Conservation (phyloP, 495 filamentous ascomycete species). For the Penicillium canariense region DNA sequence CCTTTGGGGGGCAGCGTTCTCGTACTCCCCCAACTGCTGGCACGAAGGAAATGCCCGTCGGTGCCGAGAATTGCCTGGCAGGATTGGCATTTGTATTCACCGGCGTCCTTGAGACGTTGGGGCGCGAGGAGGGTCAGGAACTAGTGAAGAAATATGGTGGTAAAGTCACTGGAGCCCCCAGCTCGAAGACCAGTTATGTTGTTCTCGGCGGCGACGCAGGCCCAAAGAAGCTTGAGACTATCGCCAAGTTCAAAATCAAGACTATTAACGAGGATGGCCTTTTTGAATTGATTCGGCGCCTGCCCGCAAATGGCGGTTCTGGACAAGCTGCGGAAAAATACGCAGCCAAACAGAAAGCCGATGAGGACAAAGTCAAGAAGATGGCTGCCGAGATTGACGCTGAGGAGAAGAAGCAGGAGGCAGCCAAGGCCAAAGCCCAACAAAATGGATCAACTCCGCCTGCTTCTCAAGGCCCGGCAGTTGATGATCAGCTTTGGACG, state of each 20-base stretch:
- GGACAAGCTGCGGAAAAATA: constrained; percentile 82
- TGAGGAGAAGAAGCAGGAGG: constrained; percentile 53
- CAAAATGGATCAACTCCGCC: constrained; percentile 17
- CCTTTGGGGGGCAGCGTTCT: constrained; percentile 57
- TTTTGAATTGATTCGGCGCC: constrained; percentile 76
- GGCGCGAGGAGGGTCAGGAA: constrained; percentile 79
- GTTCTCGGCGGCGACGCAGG: constrained; percentile 89
- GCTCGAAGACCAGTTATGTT: constrained; percentile 89
- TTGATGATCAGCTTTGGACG: constrained; percentile 81
- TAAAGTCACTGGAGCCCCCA: constrained; percentile 81
- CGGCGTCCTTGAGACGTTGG: constrained; percentile 73
- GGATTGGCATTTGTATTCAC: constrained; percentile 99
- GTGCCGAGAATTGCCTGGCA: constrained; percentile 85
- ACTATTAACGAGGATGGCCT: constrained; percentile 93
- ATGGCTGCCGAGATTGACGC: constrained; percentile 81
- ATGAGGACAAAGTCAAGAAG: constrained; percentile 71
- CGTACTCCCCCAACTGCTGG: constrained; percentile 59
- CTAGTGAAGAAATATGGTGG: constrained; percentile 92
- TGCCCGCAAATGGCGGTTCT: constrained; percentile 83
- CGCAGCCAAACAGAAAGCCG: constrained; percentile 76
- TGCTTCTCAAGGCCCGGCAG: constrained; percentile 26
- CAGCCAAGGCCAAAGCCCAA: constrained; percentile 39
- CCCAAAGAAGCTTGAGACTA: constrained; percentile 89
- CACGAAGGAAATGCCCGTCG: constrained; percentile 70
- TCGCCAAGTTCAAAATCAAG: constrained; percentile 70